Conservation (phyloP, 2,329 filamentous ascomycete genomes). For the Monosporascus sp. region DNA sequence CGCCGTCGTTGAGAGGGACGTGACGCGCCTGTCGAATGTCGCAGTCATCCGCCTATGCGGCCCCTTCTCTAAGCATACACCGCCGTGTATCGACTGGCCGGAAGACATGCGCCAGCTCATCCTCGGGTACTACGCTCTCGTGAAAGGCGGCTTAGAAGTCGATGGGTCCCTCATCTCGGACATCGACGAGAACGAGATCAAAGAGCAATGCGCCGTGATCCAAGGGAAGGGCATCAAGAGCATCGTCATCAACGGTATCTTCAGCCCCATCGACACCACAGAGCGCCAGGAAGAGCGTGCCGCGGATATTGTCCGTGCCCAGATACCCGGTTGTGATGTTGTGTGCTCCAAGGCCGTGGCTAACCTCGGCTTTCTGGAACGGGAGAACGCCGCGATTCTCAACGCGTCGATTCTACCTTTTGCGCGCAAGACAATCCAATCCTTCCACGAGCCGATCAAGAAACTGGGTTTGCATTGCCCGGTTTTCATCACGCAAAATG, state of each 20-base stretch:
- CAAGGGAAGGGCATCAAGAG: constrained; percentile 37
- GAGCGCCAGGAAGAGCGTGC: constrained; percentile 44
- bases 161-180: constrained; percentile 43
- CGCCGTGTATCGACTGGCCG: constrained; percentile 50
- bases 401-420: constrained; percentile 58
- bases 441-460: constrained; percentile 48
- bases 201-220: constrained; percentile 33
- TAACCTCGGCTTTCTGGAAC: constrained; percentile 51
- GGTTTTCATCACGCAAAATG: constrained; percentile 59
- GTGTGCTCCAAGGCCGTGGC: constrained; percentile 48
- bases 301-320: constrained; percentile 34
- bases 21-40: constrained; percentile 40
- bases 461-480: constrained; percentile 46
- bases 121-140: constrained; percentile 37
- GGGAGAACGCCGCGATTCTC: constrained; percentile 60
- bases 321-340: constrained; percentile 38
- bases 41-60: constrained; percentile 51
- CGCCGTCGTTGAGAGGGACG: constrained; percentile 50
- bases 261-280: constrained; percentile 46
- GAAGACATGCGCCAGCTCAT: constrained; percentile 41
- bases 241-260: constrained; percentile 45
- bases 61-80: constrained; percentile 45
- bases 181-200: constrained; percentile 37
- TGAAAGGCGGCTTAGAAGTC: constrained; percentile 47
- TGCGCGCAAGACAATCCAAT: constrained; percentile 49